These are phyloP conservation scores for Delitschia confertaspora DNA, from an alignment of 495 filamentous ascomycete species.

Conservation along the genomic window DNA sequence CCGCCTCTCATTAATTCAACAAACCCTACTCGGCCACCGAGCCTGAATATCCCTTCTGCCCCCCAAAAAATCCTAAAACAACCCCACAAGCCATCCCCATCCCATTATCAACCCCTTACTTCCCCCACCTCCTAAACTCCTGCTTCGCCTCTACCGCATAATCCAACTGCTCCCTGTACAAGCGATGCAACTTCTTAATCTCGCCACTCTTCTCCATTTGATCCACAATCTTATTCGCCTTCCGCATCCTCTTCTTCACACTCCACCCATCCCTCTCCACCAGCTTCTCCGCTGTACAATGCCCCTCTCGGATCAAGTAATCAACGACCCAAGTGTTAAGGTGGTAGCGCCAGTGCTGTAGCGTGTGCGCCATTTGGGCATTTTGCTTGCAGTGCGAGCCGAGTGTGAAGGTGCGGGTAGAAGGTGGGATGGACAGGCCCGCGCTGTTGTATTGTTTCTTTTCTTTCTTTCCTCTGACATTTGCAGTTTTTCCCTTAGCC, in stretches of 20 bases:
- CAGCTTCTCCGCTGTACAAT: conserved; percentile 44
- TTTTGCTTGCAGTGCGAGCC: conserved; percentile 54
- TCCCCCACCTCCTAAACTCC: conserved; percentile 18
- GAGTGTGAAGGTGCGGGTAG: conserved; percentile 29
- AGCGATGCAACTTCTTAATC: conserved; percentile 48
- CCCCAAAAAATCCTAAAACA: too few relatives aligned
- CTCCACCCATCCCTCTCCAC: conserved; percentile 47
- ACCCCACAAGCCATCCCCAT: too few relatives aligned
- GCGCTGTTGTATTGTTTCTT: conserved; percentile 26
- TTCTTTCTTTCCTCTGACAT: conserved; percentile 28
- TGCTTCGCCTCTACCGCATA: conserved; percentile 42
- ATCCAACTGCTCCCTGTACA: conserved; percentile 52
- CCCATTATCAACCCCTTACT: conserved; percentile 1
- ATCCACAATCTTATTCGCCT: conserved; percentile 50
- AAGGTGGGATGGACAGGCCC: conserved; percentile 29
- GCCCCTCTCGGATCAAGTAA: conserved; percentile 48
- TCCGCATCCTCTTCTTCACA: conserved; percentile 43
- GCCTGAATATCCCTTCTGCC: too few relatives aligned
- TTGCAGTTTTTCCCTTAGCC: conserved; percentile 18
- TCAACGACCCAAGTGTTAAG: conserved; percentile 63
- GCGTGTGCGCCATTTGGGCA: conserved; percentile 57
- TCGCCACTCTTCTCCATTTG: conserved; percentile 48
- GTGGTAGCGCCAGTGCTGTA: conserved; percentile 67
- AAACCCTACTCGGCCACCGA: too few relatives aligned
- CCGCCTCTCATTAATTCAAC: too few relatives aligned